Evolutionary conservation across 208 protist species (phyloP), one percentile per base, ranked within the genome.

Genomic region (Crithidia mellificae): DNA sequence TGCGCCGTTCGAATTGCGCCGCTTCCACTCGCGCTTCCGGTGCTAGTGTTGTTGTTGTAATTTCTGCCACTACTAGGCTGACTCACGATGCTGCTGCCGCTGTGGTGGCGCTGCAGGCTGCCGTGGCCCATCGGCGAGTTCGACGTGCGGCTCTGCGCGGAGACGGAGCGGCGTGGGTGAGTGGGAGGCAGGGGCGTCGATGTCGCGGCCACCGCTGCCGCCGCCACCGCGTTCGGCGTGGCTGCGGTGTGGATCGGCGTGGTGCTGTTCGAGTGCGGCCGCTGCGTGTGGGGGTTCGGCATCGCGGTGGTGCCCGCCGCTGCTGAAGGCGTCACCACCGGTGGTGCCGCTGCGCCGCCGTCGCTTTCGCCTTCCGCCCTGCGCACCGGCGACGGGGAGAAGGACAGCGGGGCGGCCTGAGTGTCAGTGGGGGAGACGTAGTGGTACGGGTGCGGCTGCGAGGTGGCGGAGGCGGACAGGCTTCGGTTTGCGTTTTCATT

Each of bases 161-260:
- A 76, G 6, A 46, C 59, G 15, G 70, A 76, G n/a, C 70, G 63
- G 24, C 55, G 44, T 20, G 70, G 70, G 24, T 76, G 70, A 11
- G 70, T 49, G 0, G 62, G 70, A 8, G 70, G 70, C 34, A 70
- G 63, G 15, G 47, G 69, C 20, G 62, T 46, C 2, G 62, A 24
- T n/a, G 44, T 39, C 15, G 29, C 2, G 2, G n/a, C n/a, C n/a
- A n/a, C n/a, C n/a, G n/a, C n/a, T n/a, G n/a, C n/a, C n/a, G n/a
- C n/a, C n/a, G n/a, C n/a, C n/a, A n/a, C n/a, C n/a, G n/a, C n/a
- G n/a, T n/a, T n/a, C n/a, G n/a, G 27, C 14, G 61, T 29, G 34
- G 54, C 30, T 0, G 61, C 32, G 29, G 34, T 29, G 6, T 17
- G 44, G 6, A 19, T 5, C 14, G 24, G 8, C 8, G 55, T 5